Conservation (phyloP, 2,329 filamentous ascomycete species). For the Aspergillus spinulosporus region DNA sequence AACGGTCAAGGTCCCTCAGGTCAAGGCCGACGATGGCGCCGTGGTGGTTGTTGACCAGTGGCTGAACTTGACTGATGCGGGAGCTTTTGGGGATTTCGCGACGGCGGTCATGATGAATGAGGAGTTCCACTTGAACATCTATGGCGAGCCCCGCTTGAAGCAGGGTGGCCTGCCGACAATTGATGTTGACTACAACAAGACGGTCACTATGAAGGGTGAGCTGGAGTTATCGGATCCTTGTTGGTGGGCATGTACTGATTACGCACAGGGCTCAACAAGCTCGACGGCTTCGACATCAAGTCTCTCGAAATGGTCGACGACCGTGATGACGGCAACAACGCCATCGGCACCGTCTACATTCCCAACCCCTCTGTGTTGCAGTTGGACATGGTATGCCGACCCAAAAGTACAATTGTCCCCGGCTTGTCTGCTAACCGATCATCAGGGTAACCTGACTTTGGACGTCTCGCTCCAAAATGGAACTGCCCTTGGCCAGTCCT, state of each 20-base stretch:
- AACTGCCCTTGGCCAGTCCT: slow-evolving; percentile 51
- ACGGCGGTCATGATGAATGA: slow-evolving; percentile 52
- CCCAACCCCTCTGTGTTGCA: slow-evolving; percentile 62
- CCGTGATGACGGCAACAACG: slow-evolving; percentile 51
- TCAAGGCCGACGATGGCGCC: slow-evolving; percentile 47
- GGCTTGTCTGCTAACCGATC: slow-evolving; percentile 7
- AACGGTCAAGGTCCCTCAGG: slow-evolving; percentile 47
- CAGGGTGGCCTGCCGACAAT: slow-evolving; percentile 52
- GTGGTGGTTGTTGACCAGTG: slow-evolving; percentile 46
- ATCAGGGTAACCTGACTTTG: slow-evolving; percentile 57
- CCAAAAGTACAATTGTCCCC: background rate
- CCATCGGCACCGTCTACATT: slow-evolving; percentile 56
- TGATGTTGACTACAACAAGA: slow-evolving; percentile 57
- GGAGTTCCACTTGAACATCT: slow-evolving; percentile 51
- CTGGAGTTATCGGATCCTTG: background rate
- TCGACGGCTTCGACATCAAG: slow-evolving; percentile 54
- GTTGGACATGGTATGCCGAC: slow-evolving; percentile 47
- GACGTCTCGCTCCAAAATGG: slow-evolving; percentile 50
- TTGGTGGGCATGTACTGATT: background rate
- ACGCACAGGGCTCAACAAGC: slow-evolving; percentile 56
- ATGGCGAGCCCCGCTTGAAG: slow-evolving; percentile 55
- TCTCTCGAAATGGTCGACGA: slow-evolving; percentile 49
- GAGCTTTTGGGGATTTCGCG: slow-evolving; percentile 53
- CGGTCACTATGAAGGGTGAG: slow-evolving; percentile 58
- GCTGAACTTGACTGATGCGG: slow-evolving; percentile 44